Conservation (phyloP, 2,329 filamentous ascomycete species). For the Myriosclerotinia curreyana region DNA sequence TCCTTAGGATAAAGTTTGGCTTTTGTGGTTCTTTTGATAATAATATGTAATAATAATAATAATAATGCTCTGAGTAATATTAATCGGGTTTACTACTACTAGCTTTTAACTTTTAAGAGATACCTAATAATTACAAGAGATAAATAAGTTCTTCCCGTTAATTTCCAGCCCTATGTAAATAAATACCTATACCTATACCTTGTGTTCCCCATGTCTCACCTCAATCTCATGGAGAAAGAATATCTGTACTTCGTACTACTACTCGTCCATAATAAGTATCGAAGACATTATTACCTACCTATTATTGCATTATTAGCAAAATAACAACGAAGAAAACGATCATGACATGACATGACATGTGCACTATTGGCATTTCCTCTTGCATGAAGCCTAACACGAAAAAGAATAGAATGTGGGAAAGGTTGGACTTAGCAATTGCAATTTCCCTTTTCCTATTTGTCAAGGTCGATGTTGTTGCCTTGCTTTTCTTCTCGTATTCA, state of each 20-base stretch:
- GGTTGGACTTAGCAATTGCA: too few species aligned
- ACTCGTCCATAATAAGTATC: too few species aligned
- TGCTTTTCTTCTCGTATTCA: slow-evolving; percentile 16
- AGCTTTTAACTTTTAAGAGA: too few species aligned
- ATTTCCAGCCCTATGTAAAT: slow-evolving; percentile 1
- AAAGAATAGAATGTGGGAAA: not conserved
- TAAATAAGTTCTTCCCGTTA: not conserved
- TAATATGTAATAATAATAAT: too few species aligned
- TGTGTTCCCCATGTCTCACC: not conserved
- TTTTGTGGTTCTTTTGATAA: too few species aligned
- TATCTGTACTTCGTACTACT: too few species aligned
- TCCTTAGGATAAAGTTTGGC: too few species aligned
- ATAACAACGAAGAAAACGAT: not conserved
- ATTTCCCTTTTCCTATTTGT: not conserved
- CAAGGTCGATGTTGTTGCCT: too few species aligned
- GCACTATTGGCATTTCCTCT: not conserved
- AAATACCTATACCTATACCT: not conserved
- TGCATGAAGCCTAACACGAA: not conserved
- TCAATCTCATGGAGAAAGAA: not conserved
- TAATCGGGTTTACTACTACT: not conserved
- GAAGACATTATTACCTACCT: too few species aligned
- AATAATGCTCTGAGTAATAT: too few species aligned
- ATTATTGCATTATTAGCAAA: not conserved
- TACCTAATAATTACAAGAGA: too few species aligned
- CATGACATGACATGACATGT: too few species aligned